Evolutionary conservation across 1,139 yeast species (phyloP).

Genomic region (Suhomyces ambrosiae): DNA sequence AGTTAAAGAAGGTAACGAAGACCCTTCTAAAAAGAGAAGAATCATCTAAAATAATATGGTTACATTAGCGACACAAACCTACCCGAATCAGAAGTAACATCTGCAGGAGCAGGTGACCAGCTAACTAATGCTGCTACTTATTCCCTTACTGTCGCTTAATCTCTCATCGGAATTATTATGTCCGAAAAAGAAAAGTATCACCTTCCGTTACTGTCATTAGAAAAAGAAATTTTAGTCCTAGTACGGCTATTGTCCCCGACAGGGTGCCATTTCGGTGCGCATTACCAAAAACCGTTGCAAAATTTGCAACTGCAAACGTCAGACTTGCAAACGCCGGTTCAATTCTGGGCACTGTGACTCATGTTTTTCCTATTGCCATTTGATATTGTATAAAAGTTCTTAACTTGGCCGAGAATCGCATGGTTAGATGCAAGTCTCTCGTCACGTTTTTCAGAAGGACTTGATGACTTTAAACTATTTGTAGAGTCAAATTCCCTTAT

Average conservation of each 20-base stretch:
- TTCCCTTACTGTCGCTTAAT: slow-evolving; percentile 1
- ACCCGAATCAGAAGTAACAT: too few relatives aligned
- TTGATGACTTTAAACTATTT: slow-evolving; percentile 10
- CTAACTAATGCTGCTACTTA: neutral
- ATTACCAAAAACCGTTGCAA: slow-evolving; percentile 7
- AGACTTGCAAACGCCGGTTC: slow-evolving; percentile 5
- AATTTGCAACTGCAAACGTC: slow-evolving; percentile 6
- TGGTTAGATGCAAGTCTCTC: neutral
- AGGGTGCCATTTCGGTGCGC: slow-evolving; percentile 9
- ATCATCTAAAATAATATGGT: neutral
- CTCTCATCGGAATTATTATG: neutral
- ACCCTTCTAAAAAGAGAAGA: slow-evolving; percentile 3
- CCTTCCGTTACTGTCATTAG: slow-evolving; percentile 1
- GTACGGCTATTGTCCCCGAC: slow-evolving; percentile 8
- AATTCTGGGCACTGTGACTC: slow-evolving; percentile 7
- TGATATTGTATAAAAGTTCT: slow-evolving; percentile 9
- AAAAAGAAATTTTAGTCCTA: slow-evolving; percentile 6
- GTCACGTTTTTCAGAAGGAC: neutral
- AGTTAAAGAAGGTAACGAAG: slow-evolving; percentile 3
- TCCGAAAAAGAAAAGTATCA: slow-evolving; percentile 3
- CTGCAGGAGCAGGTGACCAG: slow-evolving; percentile 4
- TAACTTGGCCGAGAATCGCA: slow-evolving; percentile 3
- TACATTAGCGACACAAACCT: too few relatives aligned
- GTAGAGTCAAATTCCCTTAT: slow-evolving; percentile 9
- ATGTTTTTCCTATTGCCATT: slow-evolving; percentile 9